Evolutionary conservation across 164 flowering plant genomes (phyloP).

Genomic region (Tetracentron sinense): DNA sequence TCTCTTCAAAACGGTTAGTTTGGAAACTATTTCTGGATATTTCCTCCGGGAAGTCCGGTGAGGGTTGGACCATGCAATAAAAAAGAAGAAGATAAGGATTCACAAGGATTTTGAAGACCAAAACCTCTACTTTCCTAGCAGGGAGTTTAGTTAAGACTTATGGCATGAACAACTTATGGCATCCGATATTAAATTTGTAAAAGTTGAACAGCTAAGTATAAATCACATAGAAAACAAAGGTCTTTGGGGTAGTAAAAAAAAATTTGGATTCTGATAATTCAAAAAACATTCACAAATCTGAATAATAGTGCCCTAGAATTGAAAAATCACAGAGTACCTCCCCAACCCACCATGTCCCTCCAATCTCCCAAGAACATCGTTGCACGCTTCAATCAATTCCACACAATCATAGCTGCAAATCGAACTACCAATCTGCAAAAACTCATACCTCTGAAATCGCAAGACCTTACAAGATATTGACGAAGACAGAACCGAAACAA

Average conservation of each 20-base stretch:
- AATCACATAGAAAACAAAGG: too few species aligned
- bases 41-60: too few species aligned
- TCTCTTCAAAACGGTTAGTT: not conserved
- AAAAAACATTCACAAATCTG: not conserved
- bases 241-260: too few species aligned
- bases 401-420: constrained; percentile 30
- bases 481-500: constrained; percentile 43
- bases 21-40: too few species aligned
- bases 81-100: too few species aligned
- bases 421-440: constrained; percentile 50
- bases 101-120: not conserved
- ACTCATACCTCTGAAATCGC: constrained; percentile 28
- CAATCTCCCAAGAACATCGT: constrained; percentile 34
- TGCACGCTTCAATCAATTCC: constrained; percentile 35
- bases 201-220: not conserved
- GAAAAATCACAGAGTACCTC: not conserved
- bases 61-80: too few species aligned
- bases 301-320: not conserved
- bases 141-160: not conserved
- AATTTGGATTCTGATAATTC: not conserved
- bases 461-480: constrained; percentile 45
- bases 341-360: constrained; percentile 35
- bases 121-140: not conserved
- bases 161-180: not conserved
- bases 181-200: not conserved